Evolutionary conservation across 1,284 basidiomycete species (phyloP).

Genomic region (Pseudozyma sp.): DNA sequence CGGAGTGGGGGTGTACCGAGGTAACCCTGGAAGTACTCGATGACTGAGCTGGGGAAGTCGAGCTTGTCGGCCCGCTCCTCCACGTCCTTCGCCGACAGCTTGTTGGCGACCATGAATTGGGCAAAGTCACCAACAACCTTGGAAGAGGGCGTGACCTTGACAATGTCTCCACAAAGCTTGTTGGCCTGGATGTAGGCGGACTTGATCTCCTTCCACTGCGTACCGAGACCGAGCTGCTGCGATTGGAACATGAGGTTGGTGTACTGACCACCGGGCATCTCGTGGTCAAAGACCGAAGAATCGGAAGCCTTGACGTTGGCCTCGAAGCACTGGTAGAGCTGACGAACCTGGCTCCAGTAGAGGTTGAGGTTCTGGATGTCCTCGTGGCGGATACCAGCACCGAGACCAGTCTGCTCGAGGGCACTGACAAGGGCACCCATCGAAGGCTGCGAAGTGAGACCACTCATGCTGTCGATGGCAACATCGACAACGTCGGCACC

Average conservation of each 20-base stretch:
- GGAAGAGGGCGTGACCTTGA: constrained; percentile 99
- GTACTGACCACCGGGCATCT: constrained; percentile 93
- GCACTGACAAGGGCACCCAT: constrained; percentile 97
- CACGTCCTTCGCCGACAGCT: constrained; percentile 86
- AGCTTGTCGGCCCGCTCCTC: constrained; percentile 85
- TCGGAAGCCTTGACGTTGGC: constrained; percentile 93
- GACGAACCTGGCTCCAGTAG: constrained; percentile 97
- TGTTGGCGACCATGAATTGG: constrained; percentile 95
- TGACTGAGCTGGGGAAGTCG: constrained; percentile 87
- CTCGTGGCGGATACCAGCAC: constrained; percentile 96
- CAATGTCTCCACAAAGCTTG: constrained; percentile 90
- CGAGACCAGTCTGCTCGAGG: constrained; percentile 92
- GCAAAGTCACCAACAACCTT: constrained; percentile 99
- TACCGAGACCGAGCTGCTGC: constrained; percentile 93
- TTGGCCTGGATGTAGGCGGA: constrained; percentile 85
- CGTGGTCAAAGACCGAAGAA: constrained; percentile 93
- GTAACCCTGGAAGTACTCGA: constrained; percentile 78
- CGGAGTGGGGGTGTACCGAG: constrained; percentile 78
- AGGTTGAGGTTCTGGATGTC: constrained; percentile 97
- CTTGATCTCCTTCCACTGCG: constrained; percentile 98
- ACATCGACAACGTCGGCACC: constrained; percentile 98
- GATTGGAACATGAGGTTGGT: constrained; percentile 87
- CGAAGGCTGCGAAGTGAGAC: constrained; percentile 96
- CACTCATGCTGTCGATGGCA: constrained; percentile 96
- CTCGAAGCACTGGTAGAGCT: constrained; percentile 96